These are phyloP conservation scores for Crithidia acanthocephali DNA, from an alignment of 208 protist genomes.

Conservation along the genomic window DNA sequence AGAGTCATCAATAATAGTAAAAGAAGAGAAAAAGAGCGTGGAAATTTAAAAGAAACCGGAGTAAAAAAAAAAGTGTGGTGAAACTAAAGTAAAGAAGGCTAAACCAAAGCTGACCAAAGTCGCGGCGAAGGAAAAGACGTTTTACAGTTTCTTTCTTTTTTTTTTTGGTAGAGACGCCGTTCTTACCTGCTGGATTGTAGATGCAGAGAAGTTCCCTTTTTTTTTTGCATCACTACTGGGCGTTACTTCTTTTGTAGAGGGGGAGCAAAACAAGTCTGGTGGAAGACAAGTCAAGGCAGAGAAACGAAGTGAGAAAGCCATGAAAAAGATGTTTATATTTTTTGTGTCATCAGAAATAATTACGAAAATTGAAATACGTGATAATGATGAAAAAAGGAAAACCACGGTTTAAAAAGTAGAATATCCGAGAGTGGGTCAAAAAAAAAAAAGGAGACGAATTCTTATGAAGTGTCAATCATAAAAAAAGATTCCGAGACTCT, in stretches of 20 bases:
- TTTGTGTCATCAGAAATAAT: neutral
- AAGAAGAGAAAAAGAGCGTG: neutral
- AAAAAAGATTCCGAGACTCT: neutral
- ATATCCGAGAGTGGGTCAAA: neutral
- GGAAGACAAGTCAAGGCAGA: neutral
- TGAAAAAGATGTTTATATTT: too few species aligned
- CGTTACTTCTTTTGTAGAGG: neutral
- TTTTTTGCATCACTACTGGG: too few species aligned
- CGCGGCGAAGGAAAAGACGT: neutral
- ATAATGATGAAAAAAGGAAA: neutral
- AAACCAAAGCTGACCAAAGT: neutral
- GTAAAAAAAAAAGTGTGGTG: neutral
- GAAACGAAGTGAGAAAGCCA: neutral
- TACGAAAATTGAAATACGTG: neutral
- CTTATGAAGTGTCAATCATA: neutral
- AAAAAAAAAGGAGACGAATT: neutral
- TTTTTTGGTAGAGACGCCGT: too few species aligned
- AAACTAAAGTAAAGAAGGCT: neutral
- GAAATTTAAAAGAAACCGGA: neutral
- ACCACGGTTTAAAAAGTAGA: neutral
- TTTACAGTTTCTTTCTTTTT: neutral
- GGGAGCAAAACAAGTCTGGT: neutral
- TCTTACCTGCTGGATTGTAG: too few species aligned
- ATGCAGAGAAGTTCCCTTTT: neutral
- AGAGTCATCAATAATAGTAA: neutral